Evolutionary conservation across 805 yeast genomes (phyloP), one percentile per base, ranked within the genome.

Genomic region (Ogataea polymorpha): DNA sequence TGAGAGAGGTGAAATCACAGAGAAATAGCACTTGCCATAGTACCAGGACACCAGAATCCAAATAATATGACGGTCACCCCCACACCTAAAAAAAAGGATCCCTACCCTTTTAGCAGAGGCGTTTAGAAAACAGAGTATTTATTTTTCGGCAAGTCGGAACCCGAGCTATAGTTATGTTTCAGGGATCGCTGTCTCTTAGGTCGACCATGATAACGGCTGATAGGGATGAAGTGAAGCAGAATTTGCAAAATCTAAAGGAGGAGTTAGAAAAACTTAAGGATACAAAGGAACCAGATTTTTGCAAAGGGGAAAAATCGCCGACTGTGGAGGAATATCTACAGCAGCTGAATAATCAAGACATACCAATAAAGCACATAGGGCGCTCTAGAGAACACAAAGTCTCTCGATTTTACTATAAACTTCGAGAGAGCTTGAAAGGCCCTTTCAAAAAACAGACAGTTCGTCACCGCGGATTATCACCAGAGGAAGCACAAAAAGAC

Each of bases 391-490:
- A 42, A 11, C 51, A 51, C 28, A 38, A 46, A 17, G 30, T 51
- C 6, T 44, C 55, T 3, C 36, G 45, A 13, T 25, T 51, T 14
- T 51, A 51, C 28, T 36, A 48, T 29, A 48, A 36, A 35, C 20
- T 51, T 5, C 26, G 55, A 25, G 46, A 51, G 24, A 46, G 47
- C 18, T 39, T 51, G 13, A 18, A 32, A 18, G 40, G 36, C 6
- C 38, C 53, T 0, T 48, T 51, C 29, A 42, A 39, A 21, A 51
- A 44, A 29, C 39, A 32, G 9, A 7, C 9, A 20, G 3, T 2
- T 20, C 21, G 2, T 6, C 21, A 20, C 21, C 21, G 21, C 21
- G 21, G 7, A 8, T 7, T 20, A 20, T 20, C 21, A 8, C 21
- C 21, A 3, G 9, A 20, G 9, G 21, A 20, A 20, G 9, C 21